Conservation (phyloP, 192 early-diverging fungal species). For the Lunasporangiospora selenospora region DNA sequence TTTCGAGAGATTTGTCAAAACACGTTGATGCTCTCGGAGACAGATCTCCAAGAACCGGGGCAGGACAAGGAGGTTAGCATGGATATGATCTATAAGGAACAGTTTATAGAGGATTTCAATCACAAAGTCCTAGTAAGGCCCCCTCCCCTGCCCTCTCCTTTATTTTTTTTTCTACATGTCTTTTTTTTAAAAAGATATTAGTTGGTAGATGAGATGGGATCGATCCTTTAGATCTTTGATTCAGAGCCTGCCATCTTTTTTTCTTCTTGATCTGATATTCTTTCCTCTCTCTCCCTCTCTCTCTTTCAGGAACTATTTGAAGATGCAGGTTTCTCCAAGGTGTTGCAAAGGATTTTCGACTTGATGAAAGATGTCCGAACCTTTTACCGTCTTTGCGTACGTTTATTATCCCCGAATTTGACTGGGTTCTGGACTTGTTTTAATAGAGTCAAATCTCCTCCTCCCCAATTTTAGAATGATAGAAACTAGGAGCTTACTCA, state of each 20-base stretch:
- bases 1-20: conserved; percentile 64
- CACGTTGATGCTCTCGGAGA: conserved; percentile 50
- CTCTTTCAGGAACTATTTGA: conserved; percentile 52
- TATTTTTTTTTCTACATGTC: too few relatives aligned
- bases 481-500: too few relatives aligned
- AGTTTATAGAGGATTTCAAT: conserved; percentile 61
- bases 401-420: conserved; percentile 10
- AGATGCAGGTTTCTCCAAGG: conserved; percentile 42
- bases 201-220: too few relatives aligned
- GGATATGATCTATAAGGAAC: conserved; percentile 24
- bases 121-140: conserved; percentile 33
- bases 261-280: too few relatives aligned
- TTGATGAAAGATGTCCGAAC: conserved; percentile 61
- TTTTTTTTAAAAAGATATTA: too few relatives aligned
- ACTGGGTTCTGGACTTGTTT: too few relatives aligned
- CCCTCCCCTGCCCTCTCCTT: too few relatives aligned
- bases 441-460: too few relatives aligned
- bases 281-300: too few relatives aligned
- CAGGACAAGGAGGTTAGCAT: conserved; percentile 2
- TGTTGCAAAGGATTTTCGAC: conserved; percentile 63
- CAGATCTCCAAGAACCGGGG: conserved; percentile 14
- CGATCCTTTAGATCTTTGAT: too few relatives aligned
- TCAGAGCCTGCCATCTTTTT: too few relatives aligned
- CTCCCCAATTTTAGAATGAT: too few relatives aligned
- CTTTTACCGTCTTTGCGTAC: conserved; percentile 63